Evolutionary conservation across 2,329 filamentous ascomycete species (phyloP), one percentile per base, ranked within the genome.

Genomic region (Sporothrix luriei): DNA sequence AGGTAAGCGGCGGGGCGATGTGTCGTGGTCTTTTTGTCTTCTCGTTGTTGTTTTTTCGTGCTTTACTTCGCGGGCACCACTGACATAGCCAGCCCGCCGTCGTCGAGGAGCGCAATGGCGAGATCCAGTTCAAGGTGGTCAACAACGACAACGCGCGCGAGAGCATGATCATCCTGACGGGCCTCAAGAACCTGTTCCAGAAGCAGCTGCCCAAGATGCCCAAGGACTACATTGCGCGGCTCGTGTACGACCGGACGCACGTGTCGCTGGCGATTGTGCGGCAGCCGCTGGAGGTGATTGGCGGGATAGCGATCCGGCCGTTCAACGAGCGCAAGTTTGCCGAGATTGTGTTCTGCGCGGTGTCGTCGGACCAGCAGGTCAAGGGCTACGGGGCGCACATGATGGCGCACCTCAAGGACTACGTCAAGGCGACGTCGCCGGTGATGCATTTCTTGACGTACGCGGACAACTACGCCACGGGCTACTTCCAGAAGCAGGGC

Each of bases 401-500:
- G 24, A 99, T 99, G 95, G 94, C 92, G 1, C 95, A 99, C 78
- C 82, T 99, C 57, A 99, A 99, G 80, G 91, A 99, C 82, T 99
- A 97, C 76, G 95, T 99, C 78, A 97, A 97, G 79, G 94, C 94
- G 7, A 97, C 94, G 0, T 96, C 92, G 69, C 90, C 94, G 73
- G 94, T 99, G 62, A 98, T 97, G 94, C 94, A 99, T 80, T 99
- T 99, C 79, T 85, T 99, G 2, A 99, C 95, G 1, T 99, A 99
- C 77, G 95, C 95, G 73, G 95, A 99, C 79, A 99, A 99, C 79
- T 97, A 98, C 77, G 95, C 95, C 48, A 99, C 97, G 73, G 95
- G 95, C 9, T 99, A 98, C 79, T 99, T 99, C 81, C 97, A 98
- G 80, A 99, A 99, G 78, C 95, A 99, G 78, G 95, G 95, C 0